Conservation (phyloP, 2,329 filamentous ascomycete species). For the Penicillium sp. region DNA sequence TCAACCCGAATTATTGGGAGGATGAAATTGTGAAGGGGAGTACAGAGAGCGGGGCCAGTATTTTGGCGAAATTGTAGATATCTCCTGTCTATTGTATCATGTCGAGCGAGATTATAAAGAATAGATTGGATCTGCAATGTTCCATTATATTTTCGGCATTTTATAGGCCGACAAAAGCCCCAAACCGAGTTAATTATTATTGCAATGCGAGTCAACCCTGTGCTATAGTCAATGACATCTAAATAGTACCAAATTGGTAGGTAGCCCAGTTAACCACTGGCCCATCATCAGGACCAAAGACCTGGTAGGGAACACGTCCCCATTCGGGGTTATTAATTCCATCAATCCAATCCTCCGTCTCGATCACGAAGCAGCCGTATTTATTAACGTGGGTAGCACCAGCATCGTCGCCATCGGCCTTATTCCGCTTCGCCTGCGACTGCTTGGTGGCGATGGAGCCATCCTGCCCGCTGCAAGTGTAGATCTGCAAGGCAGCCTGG, state of each 20-base stretch:
- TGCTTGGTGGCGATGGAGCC: conserved; percentile 53
- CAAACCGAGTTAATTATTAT: neutral
- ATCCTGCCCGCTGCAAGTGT: conserved; percentile 76
- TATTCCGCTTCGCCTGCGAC: conserved; percentile 51
- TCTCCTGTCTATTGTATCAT: neutral
- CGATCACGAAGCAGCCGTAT: conserved; percentile 85
- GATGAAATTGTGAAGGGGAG: conserved; percentile 29
- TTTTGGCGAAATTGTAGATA: conserved; percentile 20
- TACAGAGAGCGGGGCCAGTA: conserved; percentile 11
- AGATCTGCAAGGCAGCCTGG: conserved; percentile 85
- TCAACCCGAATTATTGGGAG: conserved; percentile 44
- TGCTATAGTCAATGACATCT: conserved; percentile 4
- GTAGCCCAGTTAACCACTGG: conserved; percentile 46
- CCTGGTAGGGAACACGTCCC: conserved; percentile 57
- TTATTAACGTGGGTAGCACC: conserved; percentile 51
- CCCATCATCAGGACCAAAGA: conserved; percentile 42
- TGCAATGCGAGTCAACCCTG: neutral
- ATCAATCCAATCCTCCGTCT: conserved; percentile 92
- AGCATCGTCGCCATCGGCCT: conserved; percentile 52
- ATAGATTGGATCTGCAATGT: neutral
- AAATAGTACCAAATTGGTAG: conserved; percentile 46
- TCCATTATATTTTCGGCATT: too few species aligned
- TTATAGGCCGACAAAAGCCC: neutral
- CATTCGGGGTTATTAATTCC: conserved; percentile 90
- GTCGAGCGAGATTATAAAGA: neutral